Conservation (phyloP, 1,284 basidiomycete genomes). For the Lignosus rhinocerotis region DNA sequence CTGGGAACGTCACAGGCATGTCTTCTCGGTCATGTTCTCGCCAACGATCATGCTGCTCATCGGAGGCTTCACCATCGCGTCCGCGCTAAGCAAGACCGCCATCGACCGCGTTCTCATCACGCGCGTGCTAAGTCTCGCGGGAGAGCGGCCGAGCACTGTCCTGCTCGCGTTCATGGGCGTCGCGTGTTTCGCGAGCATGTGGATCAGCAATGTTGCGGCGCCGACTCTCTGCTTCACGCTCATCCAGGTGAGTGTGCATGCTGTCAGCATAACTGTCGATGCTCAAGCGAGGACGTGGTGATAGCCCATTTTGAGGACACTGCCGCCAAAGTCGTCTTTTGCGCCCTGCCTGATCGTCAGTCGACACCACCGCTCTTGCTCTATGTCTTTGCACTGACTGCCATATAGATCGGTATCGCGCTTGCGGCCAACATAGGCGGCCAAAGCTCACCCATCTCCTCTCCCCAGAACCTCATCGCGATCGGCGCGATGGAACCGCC, state of each 20-base stretch:
- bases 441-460: conserved; percentile 92
- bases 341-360: conserved; percentile 89
- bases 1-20: conserved; percentile 46
- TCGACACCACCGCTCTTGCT: conserved; percentile 5
- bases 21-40: conserved; percentile 82
- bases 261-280: not conserved
- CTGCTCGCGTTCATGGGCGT: conserved; percentile 96
- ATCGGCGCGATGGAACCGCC: conserved; percentile 85
- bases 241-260: conserved; percentile 68
- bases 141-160: conserved; percentile 84
- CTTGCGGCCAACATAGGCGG: conserved; percentile 99
- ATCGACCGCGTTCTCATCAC: conserved; percentile 95
- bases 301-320: conserved; percentile 90
- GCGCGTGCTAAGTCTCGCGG: conserved; percentile 89
- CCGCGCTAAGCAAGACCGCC: conserved; percentile 95
- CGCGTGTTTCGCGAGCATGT: conserved; percentile 98
- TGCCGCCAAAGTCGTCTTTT: conserved; percentile 87
- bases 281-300: not conserved
- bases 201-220: conserved; percentile 98
- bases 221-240: conserved; percentile 98
- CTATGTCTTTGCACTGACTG: not conserved
- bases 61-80: conserved; percentile 98
- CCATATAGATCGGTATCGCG: conserved; percentile 84
- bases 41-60: conserved; percentile 97
- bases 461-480: conserved; percentile 97